Conservation (phyloP, 2,329 filamentous ascomycete species). For the Alternaria atra region DNA sequence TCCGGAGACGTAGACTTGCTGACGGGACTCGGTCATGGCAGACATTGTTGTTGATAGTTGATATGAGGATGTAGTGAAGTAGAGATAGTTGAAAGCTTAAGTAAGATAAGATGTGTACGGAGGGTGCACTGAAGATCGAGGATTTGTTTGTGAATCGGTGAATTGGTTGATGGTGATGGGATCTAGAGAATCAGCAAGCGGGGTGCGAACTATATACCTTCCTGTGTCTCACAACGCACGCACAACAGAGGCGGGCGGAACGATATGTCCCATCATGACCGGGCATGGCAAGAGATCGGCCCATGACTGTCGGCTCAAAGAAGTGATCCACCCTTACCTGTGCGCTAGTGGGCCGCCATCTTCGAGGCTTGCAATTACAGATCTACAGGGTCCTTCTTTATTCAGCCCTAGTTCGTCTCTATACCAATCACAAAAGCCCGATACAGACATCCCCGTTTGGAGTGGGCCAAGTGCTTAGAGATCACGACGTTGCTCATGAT, state of each 20-base stretch:
- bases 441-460: conserved; percentile 22
- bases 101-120: background rate
- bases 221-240: conserved; percentile 20
- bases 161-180: background rate
- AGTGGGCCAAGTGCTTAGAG: background rate
- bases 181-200: conserved; percentile 13
- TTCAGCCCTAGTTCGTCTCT: background rate
- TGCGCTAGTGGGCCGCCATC: background rate
- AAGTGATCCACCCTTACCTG: conserved; percentile 28
- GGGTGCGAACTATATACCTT: conserved; percentile 39
- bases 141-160: conserved; percentile 10
- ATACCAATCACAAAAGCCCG: conserved; percentile 22
- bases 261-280: conserved; percentile 22
- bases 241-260: conserved; percentile 11
- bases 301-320: conserved; percentile 25
- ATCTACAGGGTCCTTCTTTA: conserved; percentile 47
- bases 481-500: conserved; percentile 22
- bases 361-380: conserved; percentile 32
- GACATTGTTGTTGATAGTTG: conserved; percentile 28
- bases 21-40: conserved; percentile 27
- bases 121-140: conserved; percentile 11
- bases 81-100: background rate
- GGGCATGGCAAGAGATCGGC: conserved; percentile 36
- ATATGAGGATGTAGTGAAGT: background rate
- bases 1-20: conserved; percentile 48